Evolutionary conservation across 352 stramenopile species (phyloP), one percentile per base, ranked within the genome.

Genomic region (Pilasporangium apinafurcum): DNA sequence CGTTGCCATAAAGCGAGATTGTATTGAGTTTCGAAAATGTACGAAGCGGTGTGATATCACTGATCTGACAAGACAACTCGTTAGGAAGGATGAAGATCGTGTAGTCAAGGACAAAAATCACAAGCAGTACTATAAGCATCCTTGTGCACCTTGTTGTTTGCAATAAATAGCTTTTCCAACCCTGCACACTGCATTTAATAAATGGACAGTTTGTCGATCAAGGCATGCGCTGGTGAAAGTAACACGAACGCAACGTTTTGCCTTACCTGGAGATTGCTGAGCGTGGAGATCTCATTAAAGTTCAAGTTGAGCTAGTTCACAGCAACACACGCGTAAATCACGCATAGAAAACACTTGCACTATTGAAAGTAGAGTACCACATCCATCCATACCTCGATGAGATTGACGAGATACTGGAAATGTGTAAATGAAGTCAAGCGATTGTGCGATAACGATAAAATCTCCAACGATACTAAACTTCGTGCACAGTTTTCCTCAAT

Each of bases 391-490:
- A 92, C 77, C 53, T 92, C 80, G 22, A 90, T 57, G 51, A 92
- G 53, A 53, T 86, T 88, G 31, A 59, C 62, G 14, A 89, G 68
- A 44, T 80, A 53, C 54, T 86, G 60, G 30, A 89, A 92, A 24
- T 78, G 48, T 4, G 79, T 45, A 2, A 92, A 55, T 30, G 66
- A 77, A 20, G 53, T 46, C 18, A 92, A 57, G 14, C 54, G 59
- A 49, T 92, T 92, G 69, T 92, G 80, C 5, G 80, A 92, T 2
- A 92, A 57, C 21, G 80, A 92, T n/a, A 92, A 48, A 25, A 92
- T 70, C 59, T 92, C 80, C 10, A 92, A 49, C 40, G 65, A 72
- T 8, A 61, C 44, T 36, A 92, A 49, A 27, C 52, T 62, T 46
- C 78, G 60, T 1, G 80, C 80, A 45, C 77, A 92, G 35, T 35